A percentile compares a stretch with the other conserved stretches of the same genome.
Conservation (phyloP, 768 basidiomycete species). For the Lentinula lateritia region DNA sequence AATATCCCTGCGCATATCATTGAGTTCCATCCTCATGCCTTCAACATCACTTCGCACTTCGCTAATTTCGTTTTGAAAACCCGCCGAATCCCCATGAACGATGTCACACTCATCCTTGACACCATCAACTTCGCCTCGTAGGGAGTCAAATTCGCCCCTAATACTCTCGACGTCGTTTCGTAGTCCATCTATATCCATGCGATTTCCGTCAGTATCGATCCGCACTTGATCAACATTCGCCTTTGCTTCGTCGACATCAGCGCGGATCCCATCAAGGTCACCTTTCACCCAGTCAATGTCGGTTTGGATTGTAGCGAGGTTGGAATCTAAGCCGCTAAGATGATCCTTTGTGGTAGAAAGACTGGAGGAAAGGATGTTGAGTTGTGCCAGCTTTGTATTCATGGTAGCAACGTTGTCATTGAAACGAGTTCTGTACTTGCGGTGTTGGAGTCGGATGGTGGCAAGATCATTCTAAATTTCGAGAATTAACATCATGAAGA, state of each 20-base stretch:
- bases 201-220: background rate
- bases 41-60: background rate
- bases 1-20: background rate
- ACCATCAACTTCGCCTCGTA: background rate
- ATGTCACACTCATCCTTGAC: background rate
- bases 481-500: background rate
- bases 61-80: background rate
- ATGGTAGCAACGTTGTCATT: constrained; percentile 11
- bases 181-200: background rate
- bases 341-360: background rate
- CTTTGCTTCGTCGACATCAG: background rate
- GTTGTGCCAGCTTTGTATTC: constrained; percentile 11
- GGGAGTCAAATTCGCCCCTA: background rate
- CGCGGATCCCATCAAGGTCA: background rate
- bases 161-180: background rate
- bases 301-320: background rate
- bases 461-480: constrained; percentile 5
- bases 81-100: background rate
- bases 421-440: constrained; percentile 10
- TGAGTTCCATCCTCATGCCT: background rate
- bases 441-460: constrained; percentile 5
- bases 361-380: constrained; percentile 11
- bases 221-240: background rate
- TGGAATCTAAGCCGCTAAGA: background rate
- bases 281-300: background rate